Conservation (phyloP, 257 asterid species). For the Rehmannia glutinosa region DNA sequence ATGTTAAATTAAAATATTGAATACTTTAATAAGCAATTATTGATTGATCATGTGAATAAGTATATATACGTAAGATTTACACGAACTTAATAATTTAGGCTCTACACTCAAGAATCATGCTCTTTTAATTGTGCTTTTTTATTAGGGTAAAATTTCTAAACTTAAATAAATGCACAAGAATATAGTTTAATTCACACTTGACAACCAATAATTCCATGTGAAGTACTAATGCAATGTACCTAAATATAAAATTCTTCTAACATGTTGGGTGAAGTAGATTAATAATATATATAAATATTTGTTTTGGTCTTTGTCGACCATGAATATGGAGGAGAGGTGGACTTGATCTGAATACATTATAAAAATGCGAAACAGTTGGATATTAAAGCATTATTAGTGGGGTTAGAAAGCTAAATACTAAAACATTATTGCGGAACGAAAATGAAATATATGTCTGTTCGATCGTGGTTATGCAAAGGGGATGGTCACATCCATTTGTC, state of each 20-base stretch:
- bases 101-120: not conserved
- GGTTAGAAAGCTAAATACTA: not conserved
- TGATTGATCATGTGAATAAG: not conserved
- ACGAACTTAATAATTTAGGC: not conserved
- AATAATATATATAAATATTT: not conserved
- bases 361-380: not conserved
- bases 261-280: slow-evolving; percentile 12
- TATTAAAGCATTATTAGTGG: not conserved
- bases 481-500: slow-evolving; percentile 31
- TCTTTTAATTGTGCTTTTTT: not conserved
- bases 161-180: not conserved
- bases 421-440: not conserved
- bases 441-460: slow-evolving; percentile 19
- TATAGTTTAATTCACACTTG: not conserved
- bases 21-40: not conserved
- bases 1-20: too few relatives aligned
- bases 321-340: slow-evolving; percentile 18
- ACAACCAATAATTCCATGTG: slow-evolving; percentile 9
- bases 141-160: not conserved
- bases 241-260: slow-evolving; percentile 15
- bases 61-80: too few relatives aligned
- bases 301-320: not conserved
- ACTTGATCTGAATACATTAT: slow-evolving; percentile 3
- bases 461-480: slow-evolving; percentile 22
- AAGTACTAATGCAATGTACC: not conserved